Evolutionary conservation across 495 filamentous ascomycete species (phyloP).

Genomic region (Physcia stellaris): DNA sequence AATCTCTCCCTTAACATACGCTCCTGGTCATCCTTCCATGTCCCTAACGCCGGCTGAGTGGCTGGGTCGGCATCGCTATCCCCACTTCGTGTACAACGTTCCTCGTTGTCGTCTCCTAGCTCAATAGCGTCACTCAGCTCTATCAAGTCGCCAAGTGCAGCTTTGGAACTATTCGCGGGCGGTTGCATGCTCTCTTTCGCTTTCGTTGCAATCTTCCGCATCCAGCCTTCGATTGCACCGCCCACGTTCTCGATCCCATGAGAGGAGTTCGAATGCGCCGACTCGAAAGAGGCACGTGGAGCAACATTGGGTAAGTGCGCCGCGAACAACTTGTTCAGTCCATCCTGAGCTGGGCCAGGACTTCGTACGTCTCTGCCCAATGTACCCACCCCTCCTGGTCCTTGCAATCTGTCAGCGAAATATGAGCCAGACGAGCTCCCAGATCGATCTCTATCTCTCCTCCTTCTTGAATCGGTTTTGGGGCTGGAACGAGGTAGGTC

Average conservation of each 20-base stretch:
- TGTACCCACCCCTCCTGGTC: slow-evolving; percentile 75
- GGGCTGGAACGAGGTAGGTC: slow-evolving; percentile 34
- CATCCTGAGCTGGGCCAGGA: slow-evolving; percentile 70
- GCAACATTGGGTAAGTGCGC: slow-evolving; percentile 62
- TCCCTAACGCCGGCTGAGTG: neutral
- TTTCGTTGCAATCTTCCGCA: slow-evolving; percentile 60
- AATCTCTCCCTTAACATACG: slow-evolving; percentile 21
- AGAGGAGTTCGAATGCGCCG: slow-evolving; percentile 31
- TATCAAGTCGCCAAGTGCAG: slow-evolving; percentile 59
- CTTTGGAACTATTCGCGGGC: slow-evolving; percentile 18
- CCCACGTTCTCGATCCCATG: slow-evolving; percentile 68
- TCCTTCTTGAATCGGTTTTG: slow-evolving; percentile 24
- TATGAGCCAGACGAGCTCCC: slow-evolving; percentile 19
- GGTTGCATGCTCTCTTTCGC: slow-evolving; percentile 29
- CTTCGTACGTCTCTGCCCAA: slow-evolving; percentile 50
- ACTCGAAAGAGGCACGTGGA: slow-evolving; percentile 32
- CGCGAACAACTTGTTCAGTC: slow-evolving; percentile 64
- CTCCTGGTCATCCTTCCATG: slow-evolving; percentile 23
- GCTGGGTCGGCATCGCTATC: neutral
- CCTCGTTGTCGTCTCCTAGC: slow-evolving; percentile 5
- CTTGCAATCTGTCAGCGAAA: slow-evolving; percentile 36
- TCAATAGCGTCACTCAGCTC: slow-evolving; percentile 52
- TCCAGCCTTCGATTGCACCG: slow-evolving; percentile 75
- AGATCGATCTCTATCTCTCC: slow-evolving; percentile 16
- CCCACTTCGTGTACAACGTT: neutral